Base-by-base conservation (phyloP, 176 grass and related monocot species). In the Cenchrus americanus region DNA sequence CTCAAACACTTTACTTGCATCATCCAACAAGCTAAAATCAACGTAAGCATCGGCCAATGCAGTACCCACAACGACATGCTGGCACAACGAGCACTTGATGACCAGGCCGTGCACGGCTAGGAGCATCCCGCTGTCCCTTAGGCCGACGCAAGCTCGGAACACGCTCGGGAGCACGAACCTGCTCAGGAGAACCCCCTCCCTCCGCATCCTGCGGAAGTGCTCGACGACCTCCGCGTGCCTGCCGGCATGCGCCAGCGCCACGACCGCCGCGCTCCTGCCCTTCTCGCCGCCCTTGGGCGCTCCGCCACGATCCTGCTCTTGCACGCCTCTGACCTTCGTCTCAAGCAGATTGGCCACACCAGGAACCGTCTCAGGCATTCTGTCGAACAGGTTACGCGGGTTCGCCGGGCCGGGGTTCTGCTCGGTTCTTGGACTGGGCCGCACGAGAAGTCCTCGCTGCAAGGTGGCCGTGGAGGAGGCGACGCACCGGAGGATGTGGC, bases 121-220 rank as follows among this genome's bases (percentile, higher is more conserved):
- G 76, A 90, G 82, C 75, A 81, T 81, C 24, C 78, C 49, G 62
- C 70, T 48, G 23, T 76, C 68, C 14, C 34, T 19, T 5, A 90
- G 85, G 26, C 34, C 27, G 17, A 41, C 40, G 5, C 82, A 93
- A 14, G 91, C 85, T n/a, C 62, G 81, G 84, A 92, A 74, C 59
- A 89, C 87, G 66, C 91, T 89, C 21, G 91, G 81, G 11, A 92
- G 81, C 60, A 89, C 79, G 73, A 90, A 93, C 84, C 7, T 85
- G 78, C 47, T 86, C 30, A 78, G 30, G 1, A 50, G 69, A 2
- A 24, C 51, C 1, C 87, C 84, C 67, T 84, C 43, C 50, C 21
- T 40, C 51, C 37, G 87, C 91, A 82, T 85, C 55, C 44, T 46
- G 72, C 76, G 48, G 71, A 93, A 93, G 63, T 87, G 87, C 53